Evolutionary conservation across 2,329 filamentous ascomycete genomes (phyloP).

Genomic region (Calonectria fujianensis): DNA sequence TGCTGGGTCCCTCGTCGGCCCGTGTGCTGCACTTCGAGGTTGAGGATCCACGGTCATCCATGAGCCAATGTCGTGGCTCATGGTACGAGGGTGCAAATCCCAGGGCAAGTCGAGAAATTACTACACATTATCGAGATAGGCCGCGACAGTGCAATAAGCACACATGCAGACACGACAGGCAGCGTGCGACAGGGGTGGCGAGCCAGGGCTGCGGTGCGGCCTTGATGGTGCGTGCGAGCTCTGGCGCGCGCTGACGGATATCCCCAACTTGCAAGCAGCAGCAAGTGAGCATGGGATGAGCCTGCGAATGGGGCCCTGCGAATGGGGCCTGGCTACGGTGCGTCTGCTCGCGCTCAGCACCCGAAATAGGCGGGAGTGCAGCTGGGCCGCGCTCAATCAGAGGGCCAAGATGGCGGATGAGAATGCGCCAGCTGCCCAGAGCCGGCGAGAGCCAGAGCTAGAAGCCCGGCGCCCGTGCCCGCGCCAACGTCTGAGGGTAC

Average conservation of each 20-base stretch:
- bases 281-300: slow-evolving; percentile 8
- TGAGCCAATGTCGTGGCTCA: slow-evolving; percentile 12
- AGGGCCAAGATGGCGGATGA: slow-evolving; percentile 3
- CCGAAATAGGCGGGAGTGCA: slow-evolving; percentile 37
- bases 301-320: slow-evolving; percentile 9
- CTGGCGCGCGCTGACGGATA: slow-evolving; percentile 27
- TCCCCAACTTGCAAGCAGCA: background rate
- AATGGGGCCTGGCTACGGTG: background rate
- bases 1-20: slow-evolving; percentile 19
- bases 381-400: background rate
- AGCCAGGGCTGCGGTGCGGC: slow-evolving; percentile 25
- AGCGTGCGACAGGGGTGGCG: slow-evolving; percentile 20
- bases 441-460: slow-evolving; percentile 23
- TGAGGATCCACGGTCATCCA: slow-evolving; percentile 24
- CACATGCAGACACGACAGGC: slow-evolving; percentile 25
- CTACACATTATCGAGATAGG: slow-evolving; percentile 24
- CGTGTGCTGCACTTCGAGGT: slow-evolving; percentile 22
- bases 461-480: slow-evolving; percentile 32
- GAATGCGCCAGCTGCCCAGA: background rate
- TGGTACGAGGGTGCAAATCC: slow-evolving; percentile 11
- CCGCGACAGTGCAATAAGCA: slow-evolving; percentile 21
- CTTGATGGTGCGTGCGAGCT: slow-evolving; percentile 31
- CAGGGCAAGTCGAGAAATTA: slow-evolving; percentile 22
- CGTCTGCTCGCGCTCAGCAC: slow-evolving; percentile 31
- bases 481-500: slow-evolving; percentile 44